Percentiles rank a stretch among this genome's conserved stretches.
phyloP scores from a whole-genome alignment of 805 yeast genomes.

The Lachancea mirantina region DNA sequence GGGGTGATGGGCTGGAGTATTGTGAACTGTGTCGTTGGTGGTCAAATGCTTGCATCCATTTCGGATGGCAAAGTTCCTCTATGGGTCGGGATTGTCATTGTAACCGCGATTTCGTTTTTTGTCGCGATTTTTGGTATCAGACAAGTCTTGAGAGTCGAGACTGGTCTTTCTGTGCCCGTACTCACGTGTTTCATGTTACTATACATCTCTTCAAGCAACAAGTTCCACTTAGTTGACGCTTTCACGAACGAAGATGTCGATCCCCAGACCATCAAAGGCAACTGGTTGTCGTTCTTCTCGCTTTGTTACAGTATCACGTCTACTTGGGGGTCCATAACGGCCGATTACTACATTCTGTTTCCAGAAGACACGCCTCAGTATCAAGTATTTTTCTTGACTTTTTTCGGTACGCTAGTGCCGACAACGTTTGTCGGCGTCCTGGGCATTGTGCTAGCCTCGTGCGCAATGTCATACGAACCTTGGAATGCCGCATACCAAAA shows the following conservation, averaged over 20 bases:
- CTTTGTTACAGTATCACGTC: slow-evolving; percentile 71
- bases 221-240: slow-evolving; percentile 31
- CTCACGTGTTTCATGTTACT: slow-evolving; percentile 57
- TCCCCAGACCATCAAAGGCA: slow-evolving; percentile 47
- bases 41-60: slow-evolving; percentile 65
- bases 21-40: slow-evolving; percentile 83
- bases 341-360: slow-evolving; percentile 75
- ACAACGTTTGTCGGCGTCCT: slow-evolving; percentile 68
- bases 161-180: slow-evolving; percentile 62
- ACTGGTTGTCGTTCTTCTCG: slow-evolving; percentile 64
- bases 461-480: slow-evolving; percentile 48
- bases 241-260: slow-evolving; percentile 30
- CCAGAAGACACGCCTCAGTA: slow-evolving; percentile 61
- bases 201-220: slow-evolving; percentile 52
- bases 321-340: slow-evolving; percentile 84
- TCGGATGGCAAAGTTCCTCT: slow-evolving; percentile 61
- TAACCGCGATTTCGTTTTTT: slow-evolving; percentile 53
- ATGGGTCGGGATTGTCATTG: slow-evolving; percentile 67
- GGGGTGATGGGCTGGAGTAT: slow-evolving; percentile 93
- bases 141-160: slow-evolving; percentile 61
- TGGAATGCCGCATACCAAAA: slow-evolving; percentile 52
- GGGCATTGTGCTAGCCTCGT: slow-evolving; percentile 64
- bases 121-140: slow-evolving; percentile 77
- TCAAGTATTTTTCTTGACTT: slow-evolving; percentile 53
- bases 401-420: slow-evolving; percentile 60